Evolutionary conservation across 2,329 filamentous ascomycete genomes (phyloP).

Genomic region (Sporothrix sp.): DNA sequence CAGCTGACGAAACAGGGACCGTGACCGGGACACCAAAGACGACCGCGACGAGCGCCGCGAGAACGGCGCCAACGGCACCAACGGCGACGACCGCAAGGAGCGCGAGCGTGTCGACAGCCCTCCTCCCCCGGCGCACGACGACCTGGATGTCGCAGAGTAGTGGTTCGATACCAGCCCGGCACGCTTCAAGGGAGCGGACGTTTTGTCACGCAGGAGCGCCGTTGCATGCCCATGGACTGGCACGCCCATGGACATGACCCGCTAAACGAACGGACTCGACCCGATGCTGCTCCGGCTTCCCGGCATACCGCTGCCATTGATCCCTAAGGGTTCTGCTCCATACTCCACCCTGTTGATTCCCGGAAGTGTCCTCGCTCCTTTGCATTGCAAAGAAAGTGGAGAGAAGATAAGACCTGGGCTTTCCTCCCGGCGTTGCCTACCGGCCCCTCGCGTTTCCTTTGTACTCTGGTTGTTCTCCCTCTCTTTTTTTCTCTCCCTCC

Average conservation of each 20-base stretch:
- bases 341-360: not conserved
- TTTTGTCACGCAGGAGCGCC: not conserved
- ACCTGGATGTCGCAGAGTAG: conserved; percentile 87
- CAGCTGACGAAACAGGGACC: conserved; percentile 37
- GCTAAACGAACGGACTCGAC: too few species aligned
- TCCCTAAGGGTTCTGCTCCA: not conserved
- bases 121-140: conserved; percentile 76
- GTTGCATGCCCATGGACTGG: too few species aligned
- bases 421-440: not conserved
- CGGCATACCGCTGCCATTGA: conserved; percentile 2
- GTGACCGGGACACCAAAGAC: conserved; percentile 58
- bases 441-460: not conserved
- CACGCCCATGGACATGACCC: too few species aligned
- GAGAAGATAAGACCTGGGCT: not conserved
- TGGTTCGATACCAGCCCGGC: not conserved
- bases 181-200: not conserved
- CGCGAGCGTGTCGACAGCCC: conserved; percentile 51
- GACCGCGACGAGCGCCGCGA: conserved; percentile 61
- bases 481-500: not conserved
- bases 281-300: too few species aligned
- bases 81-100: conserved; percentile 77
- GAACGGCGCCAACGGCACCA: conserved; percentile 53
- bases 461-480: conserved; percentile 2
- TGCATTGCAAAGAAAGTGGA: too few species aligned
- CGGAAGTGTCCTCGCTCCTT: too few species aligned